Evolutionary conservation across 352 stramenopile species (phyloP).

Genomic region (Globisporangium irregulare): DNA sequence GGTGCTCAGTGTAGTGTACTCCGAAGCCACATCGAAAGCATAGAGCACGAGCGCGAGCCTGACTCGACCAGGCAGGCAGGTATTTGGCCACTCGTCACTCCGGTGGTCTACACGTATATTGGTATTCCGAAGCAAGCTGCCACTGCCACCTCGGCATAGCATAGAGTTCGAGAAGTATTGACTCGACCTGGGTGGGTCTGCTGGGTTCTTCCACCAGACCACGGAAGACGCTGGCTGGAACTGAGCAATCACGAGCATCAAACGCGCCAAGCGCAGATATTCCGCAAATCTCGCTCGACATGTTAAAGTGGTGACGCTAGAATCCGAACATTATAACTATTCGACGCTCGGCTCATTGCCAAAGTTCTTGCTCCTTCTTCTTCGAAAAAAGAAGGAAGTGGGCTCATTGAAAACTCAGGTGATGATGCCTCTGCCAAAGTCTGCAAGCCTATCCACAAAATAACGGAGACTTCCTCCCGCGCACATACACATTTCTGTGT

Average conservation of each 20-base stretch:
- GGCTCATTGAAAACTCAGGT: not conserved
- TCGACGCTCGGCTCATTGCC: not conserved
- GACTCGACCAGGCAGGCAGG: not conserved
- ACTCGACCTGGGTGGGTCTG: not conserved
- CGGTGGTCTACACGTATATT: not conserved
- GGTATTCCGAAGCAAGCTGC: not conserved
- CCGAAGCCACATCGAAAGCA: not conserved
- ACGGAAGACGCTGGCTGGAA: not conserved
- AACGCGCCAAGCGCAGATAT: not conserved
- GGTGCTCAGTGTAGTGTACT: not conserved
- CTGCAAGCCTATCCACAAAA: too few species aligned
- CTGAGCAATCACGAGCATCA: not conserved
- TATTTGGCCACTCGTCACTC: too few species aligned
- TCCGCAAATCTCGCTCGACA: not conserved
- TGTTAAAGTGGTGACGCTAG: not conserved
- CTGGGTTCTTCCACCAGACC: not conserved
- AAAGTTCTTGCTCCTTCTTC: too few species aligned
- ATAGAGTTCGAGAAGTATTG: not conserved
- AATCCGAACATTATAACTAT: not conserved
- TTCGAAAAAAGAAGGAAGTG: not conserved
- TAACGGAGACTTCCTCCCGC: too few species aligned
- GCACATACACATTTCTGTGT: too few species aligned
- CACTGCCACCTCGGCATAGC: not conserved
- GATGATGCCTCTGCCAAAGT: too few species aligned
- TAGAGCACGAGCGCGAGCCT: not conserved